Evolutionary conservation across 345 rosid genomes (phyloP).

Genomic region (Linum trigynum): DNA sequence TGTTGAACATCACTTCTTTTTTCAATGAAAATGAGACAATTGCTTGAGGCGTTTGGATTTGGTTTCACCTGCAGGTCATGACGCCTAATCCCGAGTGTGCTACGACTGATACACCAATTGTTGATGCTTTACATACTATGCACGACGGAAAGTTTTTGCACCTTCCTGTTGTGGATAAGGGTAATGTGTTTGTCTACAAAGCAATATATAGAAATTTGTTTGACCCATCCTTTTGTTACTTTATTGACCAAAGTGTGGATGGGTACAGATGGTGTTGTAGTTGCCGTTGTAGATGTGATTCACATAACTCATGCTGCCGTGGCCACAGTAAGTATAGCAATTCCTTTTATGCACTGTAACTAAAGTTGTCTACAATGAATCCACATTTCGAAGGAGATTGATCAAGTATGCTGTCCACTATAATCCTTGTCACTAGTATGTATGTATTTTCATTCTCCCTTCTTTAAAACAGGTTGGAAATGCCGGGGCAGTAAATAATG

Average conservation of each 20-base stretch:
- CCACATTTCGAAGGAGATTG: background rate
- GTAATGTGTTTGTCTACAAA: constrained; percentile 24
- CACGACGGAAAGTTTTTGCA: constrained; percentile 96
- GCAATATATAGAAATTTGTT: constrained; percentile 10
- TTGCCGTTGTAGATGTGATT: constrained; percentile 80
- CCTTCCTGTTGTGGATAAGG: constrained; percentile 85
- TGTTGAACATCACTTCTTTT: too few relatives aligned
- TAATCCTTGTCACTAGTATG: background rate
- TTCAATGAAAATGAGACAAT: too few relatives aligned
- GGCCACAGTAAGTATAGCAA: constrained; percentile 58
- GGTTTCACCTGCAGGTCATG: constrained; percentile 58
- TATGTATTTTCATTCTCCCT: background rate
- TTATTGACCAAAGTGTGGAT: constrained; percentile 18
- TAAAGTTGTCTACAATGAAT: background rate
- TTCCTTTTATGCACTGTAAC: background rate
- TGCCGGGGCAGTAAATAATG: constrained; percentile 58
- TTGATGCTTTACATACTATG: constrained; percentile 92
- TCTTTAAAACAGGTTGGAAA: constrained; percentile 54
- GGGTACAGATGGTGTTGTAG: constrained; percentile 68
- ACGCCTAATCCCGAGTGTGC: constrained; percentile 95
- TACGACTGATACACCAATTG: constrained; percentile 75
- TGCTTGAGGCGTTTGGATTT: constrained; percentile 10
- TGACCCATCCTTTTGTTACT: constrained; percentile 3
- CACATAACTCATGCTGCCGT: constrained; percentile 93
- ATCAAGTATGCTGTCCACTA: background rate